Evolutionary conservation across 2,329 filamentous ascomycete genomes (phyloP).

Genomic region (Karstenula rhodostoma): DNA sequence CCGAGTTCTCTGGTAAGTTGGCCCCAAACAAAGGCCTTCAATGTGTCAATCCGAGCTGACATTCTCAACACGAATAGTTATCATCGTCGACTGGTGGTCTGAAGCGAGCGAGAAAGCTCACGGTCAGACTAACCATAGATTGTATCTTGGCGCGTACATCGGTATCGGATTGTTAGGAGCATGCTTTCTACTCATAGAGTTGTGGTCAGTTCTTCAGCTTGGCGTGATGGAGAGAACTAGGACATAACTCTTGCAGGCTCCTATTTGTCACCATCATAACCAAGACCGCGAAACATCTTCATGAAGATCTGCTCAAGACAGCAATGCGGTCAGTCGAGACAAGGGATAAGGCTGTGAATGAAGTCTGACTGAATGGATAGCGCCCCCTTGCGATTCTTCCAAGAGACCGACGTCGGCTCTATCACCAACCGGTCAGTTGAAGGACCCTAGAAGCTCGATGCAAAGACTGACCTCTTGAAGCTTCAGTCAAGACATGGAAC

Average conservation of each 20-base stretch:
- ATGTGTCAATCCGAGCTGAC: slow-evolving; percentile 5
- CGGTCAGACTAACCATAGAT: slow-evolving; percentile 6
- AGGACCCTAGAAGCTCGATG: slow-evolving; percentile 9
- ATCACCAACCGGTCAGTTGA: slow-evolving; percentile 19
- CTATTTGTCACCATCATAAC: slow-evolving; percentile 20
- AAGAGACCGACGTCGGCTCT: slow-evolving; percentile 15
- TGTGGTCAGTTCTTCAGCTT: slow-evolving; percentile 11
- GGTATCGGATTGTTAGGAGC: slow-evolving; percentile 15
- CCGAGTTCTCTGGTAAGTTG: slow-evolving; percentile 18
- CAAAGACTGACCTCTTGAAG: slow-evolving; percentile 15
- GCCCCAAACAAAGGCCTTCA: neutral
- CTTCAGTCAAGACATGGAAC: slow-evolving; percentile 21
- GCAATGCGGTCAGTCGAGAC: slow-evolving; percentile 16
- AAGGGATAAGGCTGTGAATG: neutral
- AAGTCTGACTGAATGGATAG: slow-evolving; percentile 11
- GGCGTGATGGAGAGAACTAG: neutral
- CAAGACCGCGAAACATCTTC: slow-evolving; percentile 16
- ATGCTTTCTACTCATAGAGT: slow-evolving; percentile 13
- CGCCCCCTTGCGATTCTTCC: slow-evolving; percentile 18
- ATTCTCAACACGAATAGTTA: slow-evolving; percentile 12
- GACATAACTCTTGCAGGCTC: slow-evolving; percentile 14
- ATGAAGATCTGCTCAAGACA: slow-evolving; percentile 18
- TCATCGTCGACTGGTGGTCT: slow-evolving; percentile 19
- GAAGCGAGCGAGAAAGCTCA: slow-evolving; percentile 14
- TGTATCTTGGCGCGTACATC: slow-evolving; percentile 16